These are phyloP conservation scores for Teratosphaeriaceae sp. DNA, from an alignment of 2,329 filamentous ascomycete genomes.

Conservation along the genomic window DNA sequence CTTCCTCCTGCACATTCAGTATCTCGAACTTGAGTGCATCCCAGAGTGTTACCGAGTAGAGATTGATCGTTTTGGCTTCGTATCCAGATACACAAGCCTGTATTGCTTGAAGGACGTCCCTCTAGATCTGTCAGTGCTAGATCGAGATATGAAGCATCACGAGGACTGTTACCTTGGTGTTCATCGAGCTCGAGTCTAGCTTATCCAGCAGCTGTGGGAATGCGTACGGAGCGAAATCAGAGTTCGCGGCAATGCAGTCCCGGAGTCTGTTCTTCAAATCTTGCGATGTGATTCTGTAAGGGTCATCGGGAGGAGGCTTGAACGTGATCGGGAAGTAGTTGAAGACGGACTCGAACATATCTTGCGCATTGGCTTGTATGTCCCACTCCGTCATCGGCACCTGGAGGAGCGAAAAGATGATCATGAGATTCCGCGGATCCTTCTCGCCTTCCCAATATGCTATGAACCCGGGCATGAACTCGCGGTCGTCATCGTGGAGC, in stretches of 20 bases:
- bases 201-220: slow-evolving; percentile 64
- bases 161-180: slow-evolving; percentile 50
- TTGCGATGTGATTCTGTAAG: slow-evolving; percentile 62
- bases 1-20: slow-evolving; percentile 59
- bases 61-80: slow-evolving; percentile 51
- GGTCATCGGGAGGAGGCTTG: slow-evolving; percentile 61
- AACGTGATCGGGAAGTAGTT: slow-evolving; percentile 70
- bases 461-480: slow-evolving; percentile 55
- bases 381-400: slow-evolving; percentile 64
- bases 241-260: slow-evolving; percentile 57
- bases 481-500: slow-evolving; percentile 46
- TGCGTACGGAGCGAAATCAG: slow-evolving; percentile 57
- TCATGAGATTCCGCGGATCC: slow-evolving; percentile 63
- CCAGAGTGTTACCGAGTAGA: slow-evolving; percentile 60
- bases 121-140: slow-evolving; percentile 32
- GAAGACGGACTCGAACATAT: slow-evolving; percentile 62
- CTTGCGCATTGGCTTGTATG: slow-evolving; percentile 52
- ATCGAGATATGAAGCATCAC: not conserved
- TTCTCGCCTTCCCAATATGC: slow-evolving; percentile 63
- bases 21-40: slow-evolving; percentile 64
- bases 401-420: slow-evolving; percentile 60
- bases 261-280: slow-evolving; percentile 59
- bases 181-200: slow-evolving; percentile 61
- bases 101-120: slow-evolving; percentile 59
- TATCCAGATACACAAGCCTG: slow-evolving; percentile 55